A percentile compares a stretch with the other conserved stretches of the same genome.
These are phyloP conservation scores for Stemphylium lycopersici DNA, from an alignment of 2,329 filamentous ascomycete genomes.

Conservation along the genomic window DNA sequence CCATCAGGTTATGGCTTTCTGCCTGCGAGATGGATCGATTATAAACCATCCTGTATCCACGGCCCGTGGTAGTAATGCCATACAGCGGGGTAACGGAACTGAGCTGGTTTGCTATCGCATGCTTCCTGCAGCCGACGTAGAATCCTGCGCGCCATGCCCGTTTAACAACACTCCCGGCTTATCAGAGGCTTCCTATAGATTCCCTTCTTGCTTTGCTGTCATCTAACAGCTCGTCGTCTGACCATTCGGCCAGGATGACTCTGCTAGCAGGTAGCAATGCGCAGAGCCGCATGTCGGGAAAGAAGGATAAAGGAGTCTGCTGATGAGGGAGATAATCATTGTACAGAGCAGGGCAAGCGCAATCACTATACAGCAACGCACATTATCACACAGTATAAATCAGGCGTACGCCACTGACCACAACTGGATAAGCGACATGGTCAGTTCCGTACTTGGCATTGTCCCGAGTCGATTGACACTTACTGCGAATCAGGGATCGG, in stretches of 20 bases:
- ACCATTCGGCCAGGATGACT: slow-evolving; percentile 24
- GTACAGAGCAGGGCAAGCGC: slow-evolving; percentile 14
- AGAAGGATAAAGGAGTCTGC: slow-evolving; percentile 35
- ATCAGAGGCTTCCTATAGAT: slow-evolving; percentile 37
- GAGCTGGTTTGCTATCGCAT: slow-evolving; percentile 26
- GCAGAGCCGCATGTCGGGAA: slow-evolving; percentile 42
- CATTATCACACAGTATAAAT: not conserved
- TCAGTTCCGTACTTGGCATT: not conserved
- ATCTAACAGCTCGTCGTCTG: slow-evolving; percentile 34
- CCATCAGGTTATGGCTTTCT: not conserved
- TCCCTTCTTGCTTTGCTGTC: slow-evolving; percentile 17
- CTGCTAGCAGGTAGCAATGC: slow-evolving; percentile 3
- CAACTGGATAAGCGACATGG: not conserved
- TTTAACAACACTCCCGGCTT: slow-evolving; percentile 31
- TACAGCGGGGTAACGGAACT: slow-evolving; percentile 38
- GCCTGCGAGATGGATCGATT: slow-evolving; percentile 1
- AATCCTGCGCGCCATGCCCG: slow-evolving; percentile 31
- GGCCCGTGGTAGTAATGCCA: slow-evolving; percentile 17
- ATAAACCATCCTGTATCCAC: slow-evolving; percentile 12
- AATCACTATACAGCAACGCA: slow-evolving; percentile 16
- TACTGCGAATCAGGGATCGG: slow-evolving; percentile 16
- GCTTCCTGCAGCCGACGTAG: slow-evolving; percentile 35
- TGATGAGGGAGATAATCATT: slow-evolving; percentile 14
- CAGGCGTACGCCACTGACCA: not conserved
- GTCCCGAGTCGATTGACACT: not conserved